A percentile compares a stretch with the other conserved stretches of the same genome.
phyloP scores from a whole-genome alignment of 352 stramenopile genomes.

The Phytophthora europaea region DNA sequence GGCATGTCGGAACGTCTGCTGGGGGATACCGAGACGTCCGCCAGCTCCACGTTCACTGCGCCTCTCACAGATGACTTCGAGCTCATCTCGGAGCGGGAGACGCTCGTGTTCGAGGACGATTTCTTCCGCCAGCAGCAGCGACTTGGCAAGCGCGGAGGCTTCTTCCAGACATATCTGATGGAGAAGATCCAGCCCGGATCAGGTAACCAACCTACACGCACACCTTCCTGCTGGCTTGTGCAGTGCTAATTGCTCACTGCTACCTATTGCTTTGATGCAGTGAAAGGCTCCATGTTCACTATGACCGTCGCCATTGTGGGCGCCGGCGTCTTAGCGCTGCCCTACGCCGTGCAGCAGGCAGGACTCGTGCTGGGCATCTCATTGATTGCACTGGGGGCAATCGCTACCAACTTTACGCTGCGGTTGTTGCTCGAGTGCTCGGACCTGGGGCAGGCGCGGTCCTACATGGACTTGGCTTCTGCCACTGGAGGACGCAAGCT shows the following conservation, averaged over 20 bases:
- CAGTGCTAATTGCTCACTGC: conserved; percentile 6
- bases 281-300: conserved; percentile 93
- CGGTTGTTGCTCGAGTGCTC: conserved; percentile 83
- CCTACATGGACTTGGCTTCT: conserved; percentile 87
- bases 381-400: conserved; percentile 72
- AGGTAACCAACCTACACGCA: conserved; percentile 49
- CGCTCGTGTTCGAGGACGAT: conserved; percentile 82
- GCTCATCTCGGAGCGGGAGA: conserved; percentile 79
- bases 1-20: conserved; percentile 44
- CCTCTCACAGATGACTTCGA: conserved; percentile 61
- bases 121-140: conserved; percentile 50
- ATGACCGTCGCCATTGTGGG: conserved; percentile 92
- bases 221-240: background rate
- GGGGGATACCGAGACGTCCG: conserved; percentile 5
- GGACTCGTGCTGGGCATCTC: conserved; percentile 78
- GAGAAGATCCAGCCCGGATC: conserved; percentile 89
- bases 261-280: conserved; percentile 34
- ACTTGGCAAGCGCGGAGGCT: conserved; percentile 43
- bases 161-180: conserved; percentile 81
- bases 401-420: conserved; percentile 88
- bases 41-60: conserved; percentile 12
- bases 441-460: conserved; percentile 75
- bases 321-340: conserved; percentile 82
- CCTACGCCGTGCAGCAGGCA: conserved; percentile 82
- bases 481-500: conserved; percentile 73